Evolutionary conservation across 164 flowering plant genomes (phyloP).

Genomic region (Berberis thunbergii): DNA sequence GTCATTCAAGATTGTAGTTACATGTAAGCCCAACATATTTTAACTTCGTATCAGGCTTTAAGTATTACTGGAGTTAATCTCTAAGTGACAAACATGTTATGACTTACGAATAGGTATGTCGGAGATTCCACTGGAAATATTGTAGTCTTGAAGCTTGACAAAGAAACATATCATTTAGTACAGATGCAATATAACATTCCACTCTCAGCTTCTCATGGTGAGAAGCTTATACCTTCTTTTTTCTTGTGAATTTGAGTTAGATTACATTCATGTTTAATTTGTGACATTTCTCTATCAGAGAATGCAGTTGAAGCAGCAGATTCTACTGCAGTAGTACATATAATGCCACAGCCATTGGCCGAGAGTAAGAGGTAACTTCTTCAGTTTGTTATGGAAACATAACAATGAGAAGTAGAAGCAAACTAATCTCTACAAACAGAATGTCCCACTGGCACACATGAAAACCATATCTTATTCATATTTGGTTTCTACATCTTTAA

Average conservation of each 20-base stretch:
- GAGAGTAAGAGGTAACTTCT: conserved; percentile 68
- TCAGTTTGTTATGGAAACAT: too few relatives aligned
- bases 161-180: conserved; percentile 33
- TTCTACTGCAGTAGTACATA: conserved; percentile 34
- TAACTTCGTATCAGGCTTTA: background rate
- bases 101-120: conserved; percentile 35
- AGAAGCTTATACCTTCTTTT: conserved; percentile 4
- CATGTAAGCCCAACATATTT: conserved; percentile 39
- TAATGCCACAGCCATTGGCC: conserved; percentile 70
- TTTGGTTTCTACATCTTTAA: too few relatives aligned
- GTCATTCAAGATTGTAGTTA: conserved; percentile 41
- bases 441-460: background rate
- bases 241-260: background rate
- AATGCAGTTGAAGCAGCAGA: conserved; percentile 33
- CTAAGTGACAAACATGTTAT: background rate
- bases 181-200: conserved; percentile 73
- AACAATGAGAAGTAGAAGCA: too few relatives aligned
- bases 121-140: conserved; percentile 75
- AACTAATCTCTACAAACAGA: too few relatives aligned
- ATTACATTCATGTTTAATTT: too few relatives aligned
- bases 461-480: too few relatives aligned
- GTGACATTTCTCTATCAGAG: conserved; percentile 21
- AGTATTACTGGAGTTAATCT: background rate
- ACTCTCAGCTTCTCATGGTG: conserved; percentile 64
- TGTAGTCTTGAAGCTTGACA: conserved; percentile 53